These are phyloP conservation scores for Sordariomycetes sp. DNA, from an alignment of 2,329 filamentous ascomycete species.

Conservation along the genomic window DNA sequence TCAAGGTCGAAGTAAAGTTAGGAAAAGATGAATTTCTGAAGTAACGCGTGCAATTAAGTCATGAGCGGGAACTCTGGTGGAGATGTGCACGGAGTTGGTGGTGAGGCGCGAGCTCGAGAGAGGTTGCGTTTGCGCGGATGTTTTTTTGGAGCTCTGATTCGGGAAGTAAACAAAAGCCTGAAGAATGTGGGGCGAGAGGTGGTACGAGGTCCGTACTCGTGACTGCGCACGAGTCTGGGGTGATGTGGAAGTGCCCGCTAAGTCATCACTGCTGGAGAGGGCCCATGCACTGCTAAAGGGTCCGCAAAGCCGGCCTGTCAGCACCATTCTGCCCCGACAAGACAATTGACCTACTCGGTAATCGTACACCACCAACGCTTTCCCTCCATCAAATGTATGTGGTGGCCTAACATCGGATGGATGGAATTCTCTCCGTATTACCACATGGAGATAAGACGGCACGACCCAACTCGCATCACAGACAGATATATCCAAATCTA, in stretches of 20 bases:
- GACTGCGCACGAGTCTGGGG: not conserved
- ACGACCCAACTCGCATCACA: too few species aligned
- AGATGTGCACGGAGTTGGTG: not conserved
- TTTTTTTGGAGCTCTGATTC: not conserved
- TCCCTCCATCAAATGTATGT: too few species aligned
- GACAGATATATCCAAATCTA: too few species aligned
- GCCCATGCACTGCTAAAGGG: too few species aligned
- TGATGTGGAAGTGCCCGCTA: not conserved
- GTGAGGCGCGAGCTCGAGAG: not conserved
- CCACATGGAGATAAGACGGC: too few species aligned
- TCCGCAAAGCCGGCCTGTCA: too few species aligned
- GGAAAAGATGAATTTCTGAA: not conserved
- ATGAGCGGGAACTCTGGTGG: not conserved
- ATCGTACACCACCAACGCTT: too few species aligned
- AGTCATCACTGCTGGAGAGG: too few species aligned
- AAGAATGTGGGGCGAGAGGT: not conserved
- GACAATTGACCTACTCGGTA: too few species aligned
- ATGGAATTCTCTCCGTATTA: too few species aligned
- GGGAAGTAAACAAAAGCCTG: slow-evolving; percentile 3
- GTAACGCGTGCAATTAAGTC: not conserved
- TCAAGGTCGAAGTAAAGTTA: not conserved
- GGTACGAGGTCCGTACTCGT: not conserved
- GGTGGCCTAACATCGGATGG: too few species aligned
- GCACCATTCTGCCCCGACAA: too few species aligned
- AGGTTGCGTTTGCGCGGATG: not conserved